Conservation (phyloP, 176 grass and related monocot species). For the Sorghum bicolor region DNA sequence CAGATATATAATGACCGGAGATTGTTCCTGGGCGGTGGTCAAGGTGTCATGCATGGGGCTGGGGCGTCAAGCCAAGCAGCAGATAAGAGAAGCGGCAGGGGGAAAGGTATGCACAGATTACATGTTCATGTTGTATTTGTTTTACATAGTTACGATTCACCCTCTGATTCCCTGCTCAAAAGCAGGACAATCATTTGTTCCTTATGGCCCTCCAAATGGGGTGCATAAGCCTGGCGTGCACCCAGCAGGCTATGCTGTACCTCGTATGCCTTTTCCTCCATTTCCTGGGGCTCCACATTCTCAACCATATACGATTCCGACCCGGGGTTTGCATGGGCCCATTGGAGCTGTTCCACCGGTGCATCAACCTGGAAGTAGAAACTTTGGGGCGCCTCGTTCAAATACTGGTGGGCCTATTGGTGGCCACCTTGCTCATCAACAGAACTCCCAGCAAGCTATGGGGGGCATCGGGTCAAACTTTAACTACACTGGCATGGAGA, state of each 20-base stretch:
- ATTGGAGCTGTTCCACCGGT: slow-evolving; percentile 74
- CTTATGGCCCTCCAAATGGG: slow-evolving; percentile 85
- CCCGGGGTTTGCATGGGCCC: slow-evolving; percentile 85
- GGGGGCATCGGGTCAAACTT: slow-evolving; percentile 59
- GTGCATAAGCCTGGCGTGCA: slow-evolving; percentile 73
- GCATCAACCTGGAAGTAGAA: slow-evolving; percentile 77
- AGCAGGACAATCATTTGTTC: slow-evolving; percentile 72
- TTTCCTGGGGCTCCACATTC: slow-evolving; percentile 89
- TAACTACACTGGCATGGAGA: slow-evolving; percentile 68
- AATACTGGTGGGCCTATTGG: slow-evolving; percentile 88
- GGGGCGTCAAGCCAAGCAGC: slow-evolving; percentile 39
- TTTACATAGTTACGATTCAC: not conserved
- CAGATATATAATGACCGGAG: slow-evolving; percentile 94
- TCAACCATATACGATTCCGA: slow-evolving; percentile 94
- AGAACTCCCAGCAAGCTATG: slow-evolving; percentile 81
- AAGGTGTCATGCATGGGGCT: slow-evolving; percentile 63
- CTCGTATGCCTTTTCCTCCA: slow-evolving; percentile 73
- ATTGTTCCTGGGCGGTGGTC: slow-evolving; percentile 82
- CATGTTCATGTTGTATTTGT: not conserved
- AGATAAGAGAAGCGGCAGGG: slow-evolving; percentile 74
- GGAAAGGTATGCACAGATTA: slow-evolving; percentile 61
- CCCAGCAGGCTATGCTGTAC: slow-evolving; percentile 71
- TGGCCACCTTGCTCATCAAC: slow-evolving; percentile 88
- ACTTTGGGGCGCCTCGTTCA: slow-evolving; percentile 73
- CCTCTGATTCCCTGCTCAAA: not conserved